Evolutionary conservation across 2,329 filamentous ascomycete species (phyloP), one percentile per base, ranked within the genome.

Genomic region (Hymenoscyphus repandus): DNA sequence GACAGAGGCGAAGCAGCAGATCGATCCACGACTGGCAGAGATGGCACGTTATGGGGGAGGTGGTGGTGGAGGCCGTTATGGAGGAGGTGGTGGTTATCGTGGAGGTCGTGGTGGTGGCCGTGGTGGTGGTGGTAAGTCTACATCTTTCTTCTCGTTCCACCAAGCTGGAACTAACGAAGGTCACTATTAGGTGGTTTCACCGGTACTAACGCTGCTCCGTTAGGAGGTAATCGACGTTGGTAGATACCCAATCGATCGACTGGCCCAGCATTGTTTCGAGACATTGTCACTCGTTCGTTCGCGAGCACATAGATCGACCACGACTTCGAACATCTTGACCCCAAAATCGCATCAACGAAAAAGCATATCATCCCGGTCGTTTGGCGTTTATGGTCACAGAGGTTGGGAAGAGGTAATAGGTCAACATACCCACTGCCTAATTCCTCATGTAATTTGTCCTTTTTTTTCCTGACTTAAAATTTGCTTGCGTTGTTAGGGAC

Each of bases 1-100:
- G 63, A 85, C 85, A 68, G 93, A 99, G 75, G 91, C 93, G 61
- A 97, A 97, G 78, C 93, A 99, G 77, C 86, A 95, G 73, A 91
- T 99, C 71, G 93, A 97, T 66, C 93, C 93, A 67, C 87, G 90
- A 70, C 86, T 99, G 58, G 83, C 85, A 58, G 93, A 99, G 78
- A 97, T 99, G 93, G 85, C 83, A 62, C 88, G 93, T 70, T 97
- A 91, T 69, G 83, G 90, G 59, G 77, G 82, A 60, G 74, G 77
- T 57, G 74, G 79, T 39, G 62, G 65, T 30, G 55, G 63, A 38
- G 47, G 61, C 34, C 41, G 57, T n/a, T 55, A 54, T 2, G 58
- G 62, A 40, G 62, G 62, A 45, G 60, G 62, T 44, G 57, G 62
- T 43, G 57, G 52, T 38, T 46, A 87, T 48, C 82, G 86, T 58